Conservation (phyloP, 2,329 filamentous ascomycete genomes). For the Claviceps cyperi region DNA sequence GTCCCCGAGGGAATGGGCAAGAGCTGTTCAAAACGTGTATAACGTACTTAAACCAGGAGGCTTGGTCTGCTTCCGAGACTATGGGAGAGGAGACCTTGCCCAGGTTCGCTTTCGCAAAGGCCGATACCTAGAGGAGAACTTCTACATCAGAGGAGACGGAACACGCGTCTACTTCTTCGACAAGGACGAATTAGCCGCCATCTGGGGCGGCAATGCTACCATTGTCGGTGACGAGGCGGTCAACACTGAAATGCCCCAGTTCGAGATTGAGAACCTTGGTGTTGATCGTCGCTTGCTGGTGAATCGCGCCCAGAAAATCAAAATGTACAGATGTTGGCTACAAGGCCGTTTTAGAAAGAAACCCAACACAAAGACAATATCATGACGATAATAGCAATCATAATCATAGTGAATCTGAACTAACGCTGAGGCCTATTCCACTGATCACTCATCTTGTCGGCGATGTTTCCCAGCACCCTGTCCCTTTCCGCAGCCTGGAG, state of each 20-base stretch:
- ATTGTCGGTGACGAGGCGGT: conserved; percentile 12
- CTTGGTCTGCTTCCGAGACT: conserved; percentile 90
- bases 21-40: conserved; percentile 69
- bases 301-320: conserved; percentile 77
- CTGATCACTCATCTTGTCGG: no score
- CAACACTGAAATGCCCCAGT: conserved; percentile 22
- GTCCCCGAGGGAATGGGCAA: conserved; percentile 68
- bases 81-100: conserved; percentile 85
- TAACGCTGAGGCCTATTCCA: no score
- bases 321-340: conserved; percentile 98
- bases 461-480: no score
- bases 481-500: no score
- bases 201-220: conserved; percentile 49
- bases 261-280: conserved; percentile 66
- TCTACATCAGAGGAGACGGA: conserved; percentile 89
- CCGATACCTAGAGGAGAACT: conserved; percentile 88
- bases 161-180: conserved; percentile 98
- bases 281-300: conserved; percentile 82
- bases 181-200: conserved; percentile 59
- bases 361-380: conserved; percentile 12
- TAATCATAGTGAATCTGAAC: not conserved
- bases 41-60: conserved; percentile 80
- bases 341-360: conserved; percentile 69
- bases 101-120: conserved; percentile 97
- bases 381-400: not conserved